A percentile compares a stretch with the other conserved stretches of the same genome.
These are phyloP conservation scores for Exophiala aquamarina DNA, from an alignment of 2,329 filamentous ascomycete species.

Conservation along the genomic window DNA sequence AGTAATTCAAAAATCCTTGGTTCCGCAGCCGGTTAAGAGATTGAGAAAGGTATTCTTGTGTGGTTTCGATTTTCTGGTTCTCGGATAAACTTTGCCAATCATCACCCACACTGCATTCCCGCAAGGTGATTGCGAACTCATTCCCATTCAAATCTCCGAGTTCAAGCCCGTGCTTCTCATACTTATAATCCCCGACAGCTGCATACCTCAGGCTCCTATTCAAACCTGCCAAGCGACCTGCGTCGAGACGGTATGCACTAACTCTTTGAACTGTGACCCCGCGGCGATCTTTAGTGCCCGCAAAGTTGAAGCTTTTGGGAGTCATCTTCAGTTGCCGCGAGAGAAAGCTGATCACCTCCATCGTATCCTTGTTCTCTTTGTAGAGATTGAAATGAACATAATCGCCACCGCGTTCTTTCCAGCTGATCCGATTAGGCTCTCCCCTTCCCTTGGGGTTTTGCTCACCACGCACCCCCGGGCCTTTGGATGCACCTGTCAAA, in stretches of 20 bases:
- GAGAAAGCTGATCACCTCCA: slow-evolving; percentile 81
- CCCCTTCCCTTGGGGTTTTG: slow-evolving; percentile 29
- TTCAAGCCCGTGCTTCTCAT: slow-evolving; percentile 69
- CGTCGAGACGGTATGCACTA: slow-evolving; percentile 62
- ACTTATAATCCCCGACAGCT: slow-evolving; percentile 75
- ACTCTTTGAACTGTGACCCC: slow-evolving; percentile 83
- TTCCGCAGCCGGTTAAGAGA: slow-evolving; percentile 66
- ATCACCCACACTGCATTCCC: slow-evolving; percentile 65
- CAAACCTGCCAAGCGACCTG: slow-evolving; percentile 64
- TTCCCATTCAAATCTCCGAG: slow-evolving; percentile 86
- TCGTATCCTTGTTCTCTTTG: slow-evolving; percentile 96
- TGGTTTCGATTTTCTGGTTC: slow-evolving; percentile 38
- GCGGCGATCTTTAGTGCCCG: slow-evolving; percentile 87
- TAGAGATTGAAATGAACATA: slow-evolving; percentile 89
- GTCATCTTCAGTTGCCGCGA: slow-evolving; percentile 69
- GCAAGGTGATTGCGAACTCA: slow-evolving; percentile 87
- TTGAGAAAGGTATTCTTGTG: slow-evolving; percentile 53
- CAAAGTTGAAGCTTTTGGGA: slow-evolving; percentile 71
- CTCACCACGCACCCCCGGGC: slow-evolving; percentile 33
- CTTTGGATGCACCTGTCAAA: slow-evolving; percentile 50
- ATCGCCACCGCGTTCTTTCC: slow-evolving; percentile 70
- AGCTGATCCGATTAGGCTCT: slow-evolving; percentile 50
- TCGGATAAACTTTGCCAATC: slow-evolving; percentile 38
- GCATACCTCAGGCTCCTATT: slow-evolving; percentile 62
- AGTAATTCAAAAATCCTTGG: slow-evolving; percentile 95